A percentile compares a stretch with the other conserved stretches of the same genome.
phyloP scores from a whole-genome alignment of 371 early-diverging fungal genomes.

The Catenaria anguillulae region DNA sequence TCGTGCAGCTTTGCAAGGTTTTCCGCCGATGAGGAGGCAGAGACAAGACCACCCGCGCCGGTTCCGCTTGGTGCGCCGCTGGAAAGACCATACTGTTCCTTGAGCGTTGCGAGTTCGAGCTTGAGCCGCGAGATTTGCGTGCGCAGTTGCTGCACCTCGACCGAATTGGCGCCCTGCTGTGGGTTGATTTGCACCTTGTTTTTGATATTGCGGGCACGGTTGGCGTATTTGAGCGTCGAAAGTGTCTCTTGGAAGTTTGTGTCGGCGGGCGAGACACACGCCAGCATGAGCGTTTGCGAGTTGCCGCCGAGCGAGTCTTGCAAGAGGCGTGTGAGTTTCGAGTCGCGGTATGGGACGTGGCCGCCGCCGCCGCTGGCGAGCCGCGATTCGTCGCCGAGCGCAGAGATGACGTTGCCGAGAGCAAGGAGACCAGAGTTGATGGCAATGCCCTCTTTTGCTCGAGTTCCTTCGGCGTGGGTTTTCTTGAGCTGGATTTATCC shows the following conservation, averaged over 20 bases:
- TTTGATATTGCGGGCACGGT: constrained; percentile 70
- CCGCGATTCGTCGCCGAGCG: constrained; percentile 68
- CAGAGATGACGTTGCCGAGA: constrained; percentile 97
- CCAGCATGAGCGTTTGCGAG: constrained; percentile 75
- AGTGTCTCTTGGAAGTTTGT: constrained; percentile 73
- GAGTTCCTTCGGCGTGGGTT: constrained; percentile 85
- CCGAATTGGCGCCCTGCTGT: constrained; percentile 40
- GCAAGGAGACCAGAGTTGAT: constrained; percentile 97
- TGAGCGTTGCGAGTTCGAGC: constrained; percentile 36
- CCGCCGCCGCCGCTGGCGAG: constrained; percentile 14
- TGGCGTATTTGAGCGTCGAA: constrained; percentile 85
- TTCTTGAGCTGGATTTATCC: constrained; percentile 57
- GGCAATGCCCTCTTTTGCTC: constrained; percentile 92
- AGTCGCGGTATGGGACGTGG: constrained; percentile 93
- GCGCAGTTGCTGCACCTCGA: constrained; percentile 47
- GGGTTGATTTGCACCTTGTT: constrained; percentile 62
- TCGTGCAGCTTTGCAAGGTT: constrained; percentile 24
- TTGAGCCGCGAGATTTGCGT: constrained; percentile 53
- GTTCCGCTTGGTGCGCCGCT: not conserved
- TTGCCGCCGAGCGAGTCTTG: constrained; percentile 95
- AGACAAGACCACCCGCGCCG: not conserved
- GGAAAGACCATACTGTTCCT: constrained; percentile 8
- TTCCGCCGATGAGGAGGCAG: constrained; percentile 29
- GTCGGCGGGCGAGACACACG: constrained; percentile 74
- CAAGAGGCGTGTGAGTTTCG: constrained; percentile 91